Conservation (phyloP, 768 basidiomycete genomes). For the Suillus weaverae region DNA sequence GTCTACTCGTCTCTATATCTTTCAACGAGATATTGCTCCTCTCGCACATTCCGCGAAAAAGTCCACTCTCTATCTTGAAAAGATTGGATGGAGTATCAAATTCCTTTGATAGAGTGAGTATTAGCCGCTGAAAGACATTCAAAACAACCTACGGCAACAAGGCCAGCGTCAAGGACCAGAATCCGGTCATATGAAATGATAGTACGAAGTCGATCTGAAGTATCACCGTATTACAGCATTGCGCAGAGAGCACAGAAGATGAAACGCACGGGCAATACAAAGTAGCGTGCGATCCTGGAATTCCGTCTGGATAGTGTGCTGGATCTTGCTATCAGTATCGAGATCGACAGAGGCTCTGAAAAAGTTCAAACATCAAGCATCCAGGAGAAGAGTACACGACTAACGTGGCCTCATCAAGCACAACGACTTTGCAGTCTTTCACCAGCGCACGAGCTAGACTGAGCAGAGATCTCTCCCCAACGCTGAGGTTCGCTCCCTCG, state of each 20-base stretch:
- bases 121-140: not conserved
- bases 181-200: conserved; percentile 65
- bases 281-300: conserved; percentile 52
- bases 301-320: conserved; percentile 41
- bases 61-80: conserved; percentile 38
- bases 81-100: conserved; percentile 53
- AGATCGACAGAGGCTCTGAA: conserved; percentile 38
- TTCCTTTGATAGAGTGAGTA: conserved; percentile 37
- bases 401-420: conserved; percentile 46
- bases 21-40: conserved; percentile 48
- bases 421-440: conserved; percentile 47
- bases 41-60: conserved; percentile 66
- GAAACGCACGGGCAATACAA: conserved; percentile 45
- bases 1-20: conserved; percentile 37
- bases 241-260: not conserved
- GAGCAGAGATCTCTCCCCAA: conserved; percentile 48
- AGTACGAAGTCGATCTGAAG: conserved; percentile 47
- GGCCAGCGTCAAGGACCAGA: conserved; percentile 65
- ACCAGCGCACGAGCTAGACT: conserved; percentile 56
- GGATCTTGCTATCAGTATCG: conserved; percentile 57
- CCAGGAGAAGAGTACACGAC: conserved; percentile 32
- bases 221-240: not conserved
- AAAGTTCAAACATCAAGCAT: conserved; percentile 7
- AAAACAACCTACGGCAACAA: conserved; percentile 44
- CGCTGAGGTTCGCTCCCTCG: conserved; percentile 53